Evolutionary conservation across 169 alveolate genomes (phyloP).

Genomic region (Cryptosporidium parvum): DNA sequence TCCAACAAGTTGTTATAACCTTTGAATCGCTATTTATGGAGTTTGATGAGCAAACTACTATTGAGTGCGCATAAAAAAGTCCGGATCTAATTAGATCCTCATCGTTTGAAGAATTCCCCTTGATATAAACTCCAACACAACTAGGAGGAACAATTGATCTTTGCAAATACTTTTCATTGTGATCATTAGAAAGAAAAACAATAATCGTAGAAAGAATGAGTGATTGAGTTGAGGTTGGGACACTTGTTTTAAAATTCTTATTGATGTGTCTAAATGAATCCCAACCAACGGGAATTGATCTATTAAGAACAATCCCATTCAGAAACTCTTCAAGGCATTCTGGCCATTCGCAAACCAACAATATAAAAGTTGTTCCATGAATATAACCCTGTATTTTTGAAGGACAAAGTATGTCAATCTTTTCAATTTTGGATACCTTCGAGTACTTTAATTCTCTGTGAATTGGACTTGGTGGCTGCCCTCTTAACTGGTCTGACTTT

Average conservation of each 20-base stretch:
- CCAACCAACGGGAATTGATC: slow-evolving; percentile 75
- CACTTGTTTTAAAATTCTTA: slow-evolving; percentile 11
- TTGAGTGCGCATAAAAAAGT: slow-evolving; percentile 66
- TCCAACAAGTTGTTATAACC: slow-evolving; percentile 67
- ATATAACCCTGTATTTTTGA: slow-evolving; percentile 73
- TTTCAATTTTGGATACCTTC: slow-evolving; percentile 40
- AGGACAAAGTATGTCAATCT: slow-evolving; percentile 52
- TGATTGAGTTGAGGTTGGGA: slow-evolving; percentile 56
- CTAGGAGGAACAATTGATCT: slow-evolving; percentile 69
- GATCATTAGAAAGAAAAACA: slow-evolving; percentile 38
- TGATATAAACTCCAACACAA: slow-evolving; percentile 40
- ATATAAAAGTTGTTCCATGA: slow-evolving; percentile 68
- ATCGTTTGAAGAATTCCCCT: slow-evolving; percentile 57
- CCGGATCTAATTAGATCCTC: slow-evolving; percentile 72
- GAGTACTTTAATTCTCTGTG: slow-evolving; percentile 46
- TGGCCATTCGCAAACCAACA: slow-evolving; percentile 75
- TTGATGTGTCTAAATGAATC: slow-evolving; percentile 42
- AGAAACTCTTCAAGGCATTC: slow-evolving; percentile 60
- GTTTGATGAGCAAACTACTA: slow-evolving; percentile 68
- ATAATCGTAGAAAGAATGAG: slow-evolving; percentile 58
- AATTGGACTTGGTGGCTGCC: slow-evolving; percentile 63
- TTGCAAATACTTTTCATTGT: slow-evolving; percentile 35
- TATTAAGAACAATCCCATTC: slow-evolving; percentile 50
- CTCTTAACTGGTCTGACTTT: slow-evolving; percentile 25
- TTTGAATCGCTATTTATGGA: slow-evolving; percentile 50